Evolutionary conservation across 2,329 filamentous ascomycete genomes (phyloP), one percentile per base, ranked within the genome.

Genomic region (Colletotrichum truncatum): DNA sequence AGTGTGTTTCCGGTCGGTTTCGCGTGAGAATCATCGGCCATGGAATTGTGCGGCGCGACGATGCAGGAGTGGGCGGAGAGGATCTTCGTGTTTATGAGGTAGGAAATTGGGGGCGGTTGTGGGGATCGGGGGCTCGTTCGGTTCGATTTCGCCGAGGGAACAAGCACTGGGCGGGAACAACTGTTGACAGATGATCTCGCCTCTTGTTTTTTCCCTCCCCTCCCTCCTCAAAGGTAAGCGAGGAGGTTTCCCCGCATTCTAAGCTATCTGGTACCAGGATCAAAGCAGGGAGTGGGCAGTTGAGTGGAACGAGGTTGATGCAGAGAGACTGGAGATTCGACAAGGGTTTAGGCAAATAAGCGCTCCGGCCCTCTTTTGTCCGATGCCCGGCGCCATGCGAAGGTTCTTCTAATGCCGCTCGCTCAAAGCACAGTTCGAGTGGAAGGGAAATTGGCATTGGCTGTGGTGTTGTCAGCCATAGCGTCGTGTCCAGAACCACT

Each of bases 1-100:
- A 14, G 34, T 62, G 39, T 41, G 25, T 26, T 38, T 14, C 28
- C 28, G 23, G 18, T 64, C 59, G 66, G 63, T 53, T 38, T 56
- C 21, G 49, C 67, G 67, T 62, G 39, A 34, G 23, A 69, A 68
- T 62, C 45, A 36, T 55, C 69, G 68, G 68, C 61, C 67, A 46
- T 32, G 8, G 28, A 66, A 59, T 70, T 45, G 45, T 41, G 68
- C 68, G 68, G 51, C 38, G 38, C 30, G 56, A 65, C 63, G 63
- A 61, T 57, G 51, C 63, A 58, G 39, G 49, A 46, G 21, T 12
- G 53, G 49, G 32, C 34, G 36, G 48, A 45, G 49, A 65, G 45
- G 55, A 28, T 49, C 49, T 55, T 36, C 26, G 38, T 52, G 43
- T 23, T 51, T 51, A 51, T 65, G 49, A 62, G 36, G 32, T 54